Evolutionary conservation across 208 protist species (phyloP).

Genomic region (Lotmaria passim): DNA sequence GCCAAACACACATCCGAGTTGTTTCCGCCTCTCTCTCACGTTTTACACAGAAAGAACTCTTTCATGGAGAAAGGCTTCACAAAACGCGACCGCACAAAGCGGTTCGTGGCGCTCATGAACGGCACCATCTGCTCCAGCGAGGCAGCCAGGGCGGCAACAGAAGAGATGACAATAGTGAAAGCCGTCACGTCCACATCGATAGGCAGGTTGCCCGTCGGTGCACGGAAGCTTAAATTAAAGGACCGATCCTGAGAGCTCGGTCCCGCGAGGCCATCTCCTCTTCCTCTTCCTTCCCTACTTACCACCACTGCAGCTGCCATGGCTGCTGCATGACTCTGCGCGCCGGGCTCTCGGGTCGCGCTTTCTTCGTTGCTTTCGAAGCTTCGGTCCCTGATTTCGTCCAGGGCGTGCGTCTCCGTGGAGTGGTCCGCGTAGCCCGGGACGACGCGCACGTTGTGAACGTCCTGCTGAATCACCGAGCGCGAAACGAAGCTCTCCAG

Average conservation of each 20-base stretch:
- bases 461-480: constrained; percentile 26
- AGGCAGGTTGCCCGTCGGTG: constrained; percentile 31
- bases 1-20: too few species aligned
- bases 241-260: background rate
- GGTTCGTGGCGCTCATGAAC: constrained; percentile 31
- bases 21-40: background rate
- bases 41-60: constrained; percentile 21
- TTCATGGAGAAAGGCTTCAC: constrained; percentile 18
- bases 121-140: constrained; percentile 44
- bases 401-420: background rate
- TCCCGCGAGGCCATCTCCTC: too few species aligned
- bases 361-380: background rate
- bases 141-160: constrained; percentile 34
- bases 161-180: constrained; percentile 35
- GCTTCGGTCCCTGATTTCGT: background rate
- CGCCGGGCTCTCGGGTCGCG: background rate
- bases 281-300: too few species aligned
- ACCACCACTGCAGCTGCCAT: too few species aligned
- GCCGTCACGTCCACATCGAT: constrained; percentile 47
- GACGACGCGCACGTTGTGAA: constrained; percentile 27
- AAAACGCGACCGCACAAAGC: constrained; percentile 33
- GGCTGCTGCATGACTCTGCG: background rate
- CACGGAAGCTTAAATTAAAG: constrained; percentile 44
- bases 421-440: constrained; percentile 29
- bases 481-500: constrained; percentile 23